Base-by-base conservation (phyloP, 306 rosid genomes). In the Corylus americana region DNA sequence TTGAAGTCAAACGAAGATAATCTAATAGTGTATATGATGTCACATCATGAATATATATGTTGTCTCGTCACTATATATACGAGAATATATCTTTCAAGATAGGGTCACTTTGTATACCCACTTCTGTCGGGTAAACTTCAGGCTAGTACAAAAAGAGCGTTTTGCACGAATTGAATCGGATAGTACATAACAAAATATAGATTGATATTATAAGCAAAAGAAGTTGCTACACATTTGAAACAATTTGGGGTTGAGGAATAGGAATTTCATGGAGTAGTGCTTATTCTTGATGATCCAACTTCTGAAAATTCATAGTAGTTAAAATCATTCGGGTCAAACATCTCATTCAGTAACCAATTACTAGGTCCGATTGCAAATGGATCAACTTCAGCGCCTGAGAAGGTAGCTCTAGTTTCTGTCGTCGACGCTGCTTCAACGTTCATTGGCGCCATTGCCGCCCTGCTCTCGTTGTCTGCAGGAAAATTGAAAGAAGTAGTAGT, bases 281-380 rank as follows among this genome's bases (percentile, higher is more conserved):
- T 59, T 59, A 59, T 59, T 8, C 27, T 67, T 16, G 50, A 67
- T 64, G 70, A 42, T 17, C 27, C 51, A 42, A 39, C 51, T n/a
- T 42, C 72, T 18, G 72, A 39, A 64, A 67, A 67, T 1, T 67
- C 72, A 8, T 17, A 4, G 72, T 2, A 42, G 25, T 67, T 67
- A 42, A 67, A 42, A 37, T 67, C 12, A 22, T 9, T 42, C 1
- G 27, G 4, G 51, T 67, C 29, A 67, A 67, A 68, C 39, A 42
- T 68, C 72, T 68, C 72, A 68, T 68, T 27, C 51, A 68, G 42
- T 68, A 27, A 42, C 72, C 72, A 42, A 42, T 31, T 31, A 66
- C 13, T 16, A 66, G 48, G 71, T 39, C 22, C 71, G 14, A 45
- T 7, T 66, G 48, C 50, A 5, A 39, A 39, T 12, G 16, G 71